Conservation (phyloP, 148 eudicot genomes). For the Euryodendron excelsum region DNA sequence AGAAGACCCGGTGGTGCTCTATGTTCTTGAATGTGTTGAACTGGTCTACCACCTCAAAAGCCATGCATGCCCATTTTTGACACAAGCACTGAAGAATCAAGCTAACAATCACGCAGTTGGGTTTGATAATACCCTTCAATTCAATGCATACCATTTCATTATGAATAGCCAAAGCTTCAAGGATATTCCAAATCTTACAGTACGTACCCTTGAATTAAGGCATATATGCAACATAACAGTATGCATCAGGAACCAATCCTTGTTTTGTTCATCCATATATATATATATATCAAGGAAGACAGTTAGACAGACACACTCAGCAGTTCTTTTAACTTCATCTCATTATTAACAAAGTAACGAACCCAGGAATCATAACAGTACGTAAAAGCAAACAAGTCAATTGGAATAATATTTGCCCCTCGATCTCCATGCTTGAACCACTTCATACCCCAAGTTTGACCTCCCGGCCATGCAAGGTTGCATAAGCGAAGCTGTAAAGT, state of each 20-base stretch:
- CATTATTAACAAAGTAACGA: no score
- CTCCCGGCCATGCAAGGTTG: constrained; percentile 46
- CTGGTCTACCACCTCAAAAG: constrained; percentile 34
- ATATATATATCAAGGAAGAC: no score
- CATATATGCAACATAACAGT: constrained; percentile 39
- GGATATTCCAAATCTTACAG: constrained; percentile 37
- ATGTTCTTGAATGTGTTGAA: constrained; percentile 56
- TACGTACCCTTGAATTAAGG: constrained; percentile 50
- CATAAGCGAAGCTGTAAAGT: constrained; percentile 32
- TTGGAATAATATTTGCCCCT: constrained; percentile 16
- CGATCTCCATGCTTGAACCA: constrained; percentile 34
- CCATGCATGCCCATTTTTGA: constrained; percentile 27
- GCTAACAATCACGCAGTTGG: constrained; percentile 47
- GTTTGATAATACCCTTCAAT: constrained; percentile 45
- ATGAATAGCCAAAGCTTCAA: constrained; percentile 35
- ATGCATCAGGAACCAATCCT: constrained; percentile 38
- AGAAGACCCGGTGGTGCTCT: no score
- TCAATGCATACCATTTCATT: constrained; percentile 45
- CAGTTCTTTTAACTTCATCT: constrained; percentile 48
- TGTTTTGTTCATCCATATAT: constrained; percentile 43
- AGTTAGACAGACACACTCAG: constrained; percentile 48
- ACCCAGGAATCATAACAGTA: constrained; percentile 51
- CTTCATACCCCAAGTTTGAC: constrained; percentile 38
- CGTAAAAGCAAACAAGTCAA: constrained; percentile 47
- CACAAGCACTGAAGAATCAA: constrained; percentile 51